Conservation (phyloP, 108 stramenopile genomes). For the Cyclotella sp. region DNA sequence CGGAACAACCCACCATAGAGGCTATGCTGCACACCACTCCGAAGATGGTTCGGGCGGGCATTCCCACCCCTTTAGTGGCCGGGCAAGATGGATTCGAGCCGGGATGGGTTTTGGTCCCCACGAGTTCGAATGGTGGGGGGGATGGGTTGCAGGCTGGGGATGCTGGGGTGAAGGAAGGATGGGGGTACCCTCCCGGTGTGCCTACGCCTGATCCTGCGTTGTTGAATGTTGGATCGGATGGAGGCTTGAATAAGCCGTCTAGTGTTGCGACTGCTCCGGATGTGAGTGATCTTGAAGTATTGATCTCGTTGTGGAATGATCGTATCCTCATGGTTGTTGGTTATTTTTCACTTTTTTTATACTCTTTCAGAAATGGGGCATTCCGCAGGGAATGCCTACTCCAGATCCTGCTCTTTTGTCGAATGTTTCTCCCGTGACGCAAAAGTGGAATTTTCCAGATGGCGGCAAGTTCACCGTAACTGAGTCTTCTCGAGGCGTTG, state of each 20-base stretch:
- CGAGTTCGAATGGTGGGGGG: not conserved
- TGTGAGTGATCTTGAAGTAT: not conserved
- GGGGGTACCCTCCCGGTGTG: slow-evolving; percentile 27
- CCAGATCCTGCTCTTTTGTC: slow-evolving; percentile 24
- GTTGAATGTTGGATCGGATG: slow-evolving; percentile 10
- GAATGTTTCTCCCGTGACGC: slow-evolving; percentile 14
- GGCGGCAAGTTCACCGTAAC: slow-evolving; percentile 18
- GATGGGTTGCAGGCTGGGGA: slow-evolving; percentile 1
- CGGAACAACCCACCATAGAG: slow-evolving; percentile 30
- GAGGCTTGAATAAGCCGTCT: not conserved
- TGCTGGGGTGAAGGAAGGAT: slow-evolving; percentile 1
- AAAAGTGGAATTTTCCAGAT: slow-evolving; percentile 22
- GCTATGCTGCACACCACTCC: slow-evolving; percentile 45
- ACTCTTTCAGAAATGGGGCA: slow-evolving; percentile 3
- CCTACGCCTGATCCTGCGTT: slow-evolving; percentile 41
- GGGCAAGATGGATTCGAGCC: slow-evolving; percentile 28
- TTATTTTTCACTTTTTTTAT: not conserved
- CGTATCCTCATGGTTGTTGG: not conserved
- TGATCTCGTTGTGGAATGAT: not conserved
- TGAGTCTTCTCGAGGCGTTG: not conserved
- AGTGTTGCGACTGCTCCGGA: not conserved
- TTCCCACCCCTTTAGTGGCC: not conserved
- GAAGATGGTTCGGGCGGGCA: slow-evolving; percentile 25
- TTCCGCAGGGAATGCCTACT: slow-evolving; percentile 21
- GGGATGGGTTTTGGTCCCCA: slow-evolving; percentile 36